A percentile compares a stretch with the other conserved stretches of the same genome.
Conservation (phyloP, 805 yeast species). For the Priceomyces castillae region DNA sequence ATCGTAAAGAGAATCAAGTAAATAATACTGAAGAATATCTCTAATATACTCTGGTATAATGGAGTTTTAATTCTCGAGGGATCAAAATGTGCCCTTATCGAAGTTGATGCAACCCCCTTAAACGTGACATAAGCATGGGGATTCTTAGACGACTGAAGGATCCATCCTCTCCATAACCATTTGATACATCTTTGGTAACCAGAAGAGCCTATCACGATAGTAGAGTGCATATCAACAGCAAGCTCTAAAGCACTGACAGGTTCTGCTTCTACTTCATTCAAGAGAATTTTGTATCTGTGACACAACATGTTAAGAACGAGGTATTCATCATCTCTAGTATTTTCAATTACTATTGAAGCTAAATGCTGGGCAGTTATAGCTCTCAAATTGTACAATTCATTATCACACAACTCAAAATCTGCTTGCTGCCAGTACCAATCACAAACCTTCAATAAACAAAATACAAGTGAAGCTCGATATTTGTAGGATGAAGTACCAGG, state of each 20-base stretch:
- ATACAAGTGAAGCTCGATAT: conserved; percentile 67
- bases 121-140: conserved; percentile 68
- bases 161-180: conserved; percentile 96
- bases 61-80: conserved; percentile 87
- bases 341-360: conserved; percentile 68
- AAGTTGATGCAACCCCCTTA: conserved; percentile 54
- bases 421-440: conserved; percentile 72
- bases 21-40: conserved; percentile 62
- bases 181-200: conserved; percentile 85
- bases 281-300: conserved; percentile 65
- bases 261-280: conserved; percentile 56
- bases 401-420: conserved; percentile 61
- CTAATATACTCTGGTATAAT: conserved; percentile 71
- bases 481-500: conserved; percentile 53
- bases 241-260: conserved; percentile 79
- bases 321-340: conserved; percentile 54
- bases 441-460: conserved; percentile 70
- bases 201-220: conserved; percentile 69
- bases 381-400: conserved; percentile 57
- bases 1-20: conserved; percentile 62
- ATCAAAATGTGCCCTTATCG: conserved; percentile 62
- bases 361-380: conserved; percentile 70
- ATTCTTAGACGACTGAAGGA: conserved; percentile 67
- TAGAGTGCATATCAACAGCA: conserved; percentile 82
- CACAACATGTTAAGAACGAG: conserved; percentile 74